These are phyloP conservation scores for Penicillium lagena DNA, from an alignment of 495 filamentous ascomycete genomes.

Conservation along the genomic window DNA sequence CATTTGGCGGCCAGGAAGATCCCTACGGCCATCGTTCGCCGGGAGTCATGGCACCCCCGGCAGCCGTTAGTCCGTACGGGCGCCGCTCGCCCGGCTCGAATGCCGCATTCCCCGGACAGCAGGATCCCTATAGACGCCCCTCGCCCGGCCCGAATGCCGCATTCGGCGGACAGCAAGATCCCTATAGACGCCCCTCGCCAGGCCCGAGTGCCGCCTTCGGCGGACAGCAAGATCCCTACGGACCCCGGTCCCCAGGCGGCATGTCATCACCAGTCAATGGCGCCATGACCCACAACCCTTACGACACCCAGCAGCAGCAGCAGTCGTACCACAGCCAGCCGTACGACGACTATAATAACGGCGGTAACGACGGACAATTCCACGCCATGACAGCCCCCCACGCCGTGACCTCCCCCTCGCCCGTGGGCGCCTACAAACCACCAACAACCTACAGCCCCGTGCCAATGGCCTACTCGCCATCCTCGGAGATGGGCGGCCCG, in stretches of 20 bases:
- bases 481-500: conserved; percentile 1
- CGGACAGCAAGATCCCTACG: conserved; percentile 15
- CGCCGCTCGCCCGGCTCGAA: conserved; percentile 11
- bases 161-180: conserved; percentile 7
- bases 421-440: conserved; percentile 20
- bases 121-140: conserved; percentile 8
- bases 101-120: conserved; percentile 1
- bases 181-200: conserved; percentile 13
- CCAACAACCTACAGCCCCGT: conserved; percentile 14
- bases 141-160: conserved; percentile 7
- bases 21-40: conserved; percentile 15
- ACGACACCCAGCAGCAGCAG: conserved; percentile 22
- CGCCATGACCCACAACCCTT: conserved; percentile 9
- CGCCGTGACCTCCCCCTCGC: conserved; percentile 11
- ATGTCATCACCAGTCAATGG: conserved; percentile 13
- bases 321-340: conserved; percentile 14
- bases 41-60: not conserved
- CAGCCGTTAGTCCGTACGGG: conserved; percentile 7
- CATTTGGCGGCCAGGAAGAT: conserved; percentile 9
- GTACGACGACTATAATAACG: conserved; percentile 18
- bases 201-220: conserved; percentile 8
- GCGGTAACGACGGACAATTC: not conserved
- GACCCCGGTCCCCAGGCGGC: conserved; percentile 16
- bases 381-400: conserved; percentile 10
- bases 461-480: conserved; percentile 11